Evolutionary conservation across 345 rosid genomes (phyloP).

Genomic region (Erodium maritimum): DNA sequence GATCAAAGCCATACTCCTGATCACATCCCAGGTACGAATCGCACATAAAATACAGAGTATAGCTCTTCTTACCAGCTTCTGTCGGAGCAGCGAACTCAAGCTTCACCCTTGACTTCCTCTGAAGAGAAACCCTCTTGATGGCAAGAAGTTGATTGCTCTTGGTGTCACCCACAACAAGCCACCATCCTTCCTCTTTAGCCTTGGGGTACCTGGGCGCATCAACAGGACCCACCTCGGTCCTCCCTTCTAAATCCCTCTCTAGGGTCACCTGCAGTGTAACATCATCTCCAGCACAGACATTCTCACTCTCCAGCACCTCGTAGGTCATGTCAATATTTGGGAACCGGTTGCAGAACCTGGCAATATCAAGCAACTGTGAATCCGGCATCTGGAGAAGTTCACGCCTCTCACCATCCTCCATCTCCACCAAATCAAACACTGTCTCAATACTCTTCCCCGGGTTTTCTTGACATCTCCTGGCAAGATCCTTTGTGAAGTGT

Average conservation of each 20-base stretch:
- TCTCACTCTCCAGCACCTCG: constrained; percentile 47
- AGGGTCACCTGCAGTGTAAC: constrained; percentile 51
- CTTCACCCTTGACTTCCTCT: constrained; percentile 62
- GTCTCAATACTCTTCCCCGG: constrained; percentile 69
- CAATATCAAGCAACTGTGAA: constrained; percentile 57
- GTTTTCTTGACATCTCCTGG: constrained; percentile 73
- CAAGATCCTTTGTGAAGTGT: constrained; percentile 69
- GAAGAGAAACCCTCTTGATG: constrained; percentile 75
- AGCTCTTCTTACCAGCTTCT: constrained; percentile 51
- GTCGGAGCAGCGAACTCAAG: constrained; percentile 65
- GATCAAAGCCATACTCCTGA: constrained; percentile 59
- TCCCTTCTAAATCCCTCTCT: constrained; percentile 73
- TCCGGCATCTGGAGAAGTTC: constrained; percentile 70
- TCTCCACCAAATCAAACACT: constrained; percentile 76
- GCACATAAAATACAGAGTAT: constrained; percentile 70
- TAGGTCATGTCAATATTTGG: constrained; percentile 73
- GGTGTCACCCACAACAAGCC: constrained; percentile 84
- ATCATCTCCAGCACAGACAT: constrained; percentile 44
- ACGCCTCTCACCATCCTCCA: constrained; percentile 77
- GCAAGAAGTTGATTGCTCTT: constrained; percentile 73
- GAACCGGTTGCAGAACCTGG: constrained; percentile 77
- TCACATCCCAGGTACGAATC: constrained; percentile 86
- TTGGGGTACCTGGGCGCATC: constrained; percentile 64
- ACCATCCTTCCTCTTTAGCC: constrained; percentile 94
- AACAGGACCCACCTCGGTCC: constrained; percentile 69